These are phyloP conservation scores for Neonectria faginata DNA, from an alignment of 2,329 filamentous ascomycete species.

Conservation along the genomic window DNA sequence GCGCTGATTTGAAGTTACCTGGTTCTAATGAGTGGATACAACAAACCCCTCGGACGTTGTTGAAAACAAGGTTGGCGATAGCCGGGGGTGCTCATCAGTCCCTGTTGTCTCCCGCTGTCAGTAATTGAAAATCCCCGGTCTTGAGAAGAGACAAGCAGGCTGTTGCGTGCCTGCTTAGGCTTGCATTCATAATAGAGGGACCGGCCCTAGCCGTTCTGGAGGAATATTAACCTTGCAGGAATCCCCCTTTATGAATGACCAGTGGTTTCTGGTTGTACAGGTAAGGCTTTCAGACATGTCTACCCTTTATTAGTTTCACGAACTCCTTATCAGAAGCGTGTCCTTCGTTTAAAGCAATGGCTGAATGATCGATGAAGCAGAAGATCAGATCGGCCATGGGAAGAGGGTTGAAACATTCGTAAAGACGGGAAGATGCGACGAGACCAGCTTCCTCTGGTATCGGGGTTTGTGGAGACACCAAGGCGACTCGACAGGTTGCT, in stretches of 20 bases:
- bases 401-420: background rate
- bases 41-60: background rate
- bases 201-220: background rate
- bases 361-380: background rate
- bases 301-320: background rate
- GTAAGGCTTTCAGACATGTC: background rate
- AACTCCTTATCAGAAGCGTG: background rate
- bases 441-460: background rate
- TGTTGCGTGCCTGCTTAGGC: background rate
- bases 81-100: background rate
- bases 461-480: background rate
- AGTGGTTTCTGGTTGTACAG: too few species aligned
- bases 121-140: background rate
- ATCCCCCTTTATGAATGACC: background rate
- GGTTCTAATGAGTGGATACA: background rate
- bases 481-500: slow-evolving; percentile 19
- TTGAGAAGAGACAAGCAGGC: background rate
- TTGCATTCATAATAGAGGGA: background rate
- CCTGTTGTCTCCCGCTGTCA: background rate
- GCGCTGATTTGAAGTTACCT: background rate
- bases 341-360: background rate
- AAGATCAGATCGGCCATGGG: background rate
- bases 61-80: background rate
- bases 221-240: background rate
- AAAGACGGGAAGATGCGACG: background rate